Evolutionary conservation across 1,284 basidiomycete genomes (phyloP).

Genomic region (Irpex sp.): DNA sequence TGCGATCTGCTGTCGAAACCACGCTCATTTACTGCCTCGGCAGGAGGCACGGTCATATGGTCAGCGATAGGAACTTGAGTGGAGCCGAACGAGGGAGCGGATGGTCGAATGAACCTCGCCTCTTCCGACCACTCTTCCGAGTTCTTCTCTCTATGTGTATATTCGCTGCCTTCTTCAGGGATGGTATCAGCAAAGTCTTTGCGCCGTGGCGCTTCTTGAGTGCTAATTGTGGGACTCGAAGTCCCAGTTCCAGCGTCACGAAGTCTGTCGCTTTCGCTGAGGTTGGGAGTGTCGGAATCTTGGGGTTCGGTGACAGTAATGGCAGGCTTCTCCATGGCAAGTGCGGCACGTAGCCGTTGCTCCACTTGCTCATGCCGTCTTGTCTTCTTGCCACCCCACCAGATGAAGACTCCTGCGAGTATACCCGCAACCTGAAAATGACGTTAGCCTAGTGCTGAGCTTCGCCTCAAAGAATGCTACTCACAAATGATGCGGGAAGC

Average conservation of each 20-base stretch:
- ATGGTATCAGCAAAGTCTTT: constrained; percentile 13
- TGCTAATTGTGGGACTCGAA: constrained; percentile 6
- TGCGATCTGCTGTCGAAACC: neutral
- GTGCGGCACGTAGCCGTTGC: constrained; percentile 63
- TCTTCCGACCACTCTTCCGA: neutral
- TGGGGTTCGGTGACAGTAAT: neutral
- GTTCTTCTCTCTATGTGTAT: neutral
- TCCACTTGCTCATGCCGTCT: constrained; percentile 76
- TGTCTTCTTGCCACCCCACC: constrained; percentile 73
- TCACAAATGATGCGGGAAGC: constrained; percentile 75
- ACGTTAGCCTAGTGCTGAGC: neutral
- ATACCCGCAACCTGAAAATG: constrained; percentile 49
- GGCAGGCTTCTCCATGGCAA: constrained; percentile 39
- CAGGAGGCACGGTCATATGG: constrained; percentile 31
- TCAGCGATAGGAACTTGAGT: constrained; percentile 26
- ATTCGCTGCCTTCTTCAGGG: neutral
- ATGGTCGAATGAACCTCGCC: neutral
- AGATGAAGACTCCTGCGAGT: constrained; percentile 74
- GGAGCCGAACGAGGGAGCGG: neutral
- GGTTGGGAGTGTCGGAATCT: neutral
- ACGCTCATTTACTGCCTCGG: constrained; percentile 9
- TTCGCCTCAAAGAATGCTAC: constrained; percentile 24
- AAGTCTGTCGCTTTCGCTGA: neutral
- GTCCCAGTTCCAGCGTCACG: constrained; percentile 5
- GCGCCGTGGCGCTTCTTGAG: constrained; percentile 3